A percentile compares a stretch with the other conserved stretches of the same genome.
Evolutionary conservation across 1,139 yeast genomes (phyloP).

Genomic region (Geotrichum cucujoidarum): DNA sequence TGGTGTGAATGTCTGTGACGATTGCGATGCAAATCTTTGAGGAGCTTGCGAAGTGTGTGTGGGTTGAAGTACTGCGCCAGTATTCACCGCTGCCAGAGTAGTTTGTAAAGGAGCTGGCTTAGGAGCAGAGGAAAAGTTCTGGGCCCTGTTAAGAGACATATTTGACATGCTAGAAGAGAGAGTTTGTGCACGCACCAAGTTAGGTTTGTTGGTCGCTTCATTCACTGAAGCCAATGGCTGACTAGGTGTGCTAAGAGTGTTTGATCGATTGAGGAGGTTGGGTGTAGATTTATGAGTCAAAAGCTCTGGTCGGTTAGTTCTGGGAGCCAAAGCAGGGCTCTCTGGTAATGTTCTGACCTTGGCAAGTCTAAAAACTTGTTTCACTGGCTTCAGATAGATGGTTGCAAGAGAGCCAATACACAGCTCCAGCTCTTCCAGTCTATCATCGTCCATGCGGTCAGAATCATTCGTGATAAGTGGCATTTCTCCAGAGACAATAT

Average conservation of each 20-base stretch:
- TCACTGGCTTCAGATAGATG: conserved; percentile 76
- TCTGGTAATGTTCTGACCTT: conserved; percentile 49
- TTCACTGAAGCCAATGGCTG: not conserved
- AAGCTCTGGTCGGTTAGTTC: conserved; percentile 23
- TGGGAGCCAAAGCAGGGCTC: conserved; percentile 58
- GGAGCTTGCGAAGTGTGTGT: too few relatives aligned
- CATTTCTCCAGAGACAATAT: conserved; percentile 53
- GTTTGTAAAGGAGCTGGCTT: not conserved
- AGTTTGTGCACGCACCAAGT: conserved; percentile 14
- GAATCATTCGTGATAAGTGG: conserved; percentile 66
- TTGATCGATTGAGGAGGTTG: conserved; percentile 7
- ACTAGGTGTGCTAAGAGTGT: conserved; percentile 1
- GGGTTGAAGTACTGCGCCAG: not conserved
- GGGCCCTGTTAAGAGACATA: conserved; percentile 9
- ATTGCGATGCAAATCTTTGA: not conserved
- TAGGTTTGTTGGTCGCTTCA: conserved; percentile 1
- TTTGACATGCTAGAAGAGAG: conserved; percentile 15
- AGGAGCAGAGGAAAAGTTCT: not conserved
- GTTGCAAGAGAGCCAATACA: conserved; percentile 80
- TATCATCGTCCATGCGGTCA: conserved; percentile 63
- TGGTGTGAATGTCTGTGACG: not conserved
- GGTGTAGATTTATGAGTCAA: conserved; percentile 17
- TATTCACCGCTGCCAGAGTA: not conserved
- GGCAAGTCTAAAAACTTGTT: conserved; percentile 68
- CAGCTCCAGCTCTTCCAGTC: conserved; percentile 76